A percentile compares a stretch with the other conserved stretches of the same genome.
These are phyloP conservation scores for Pseudoperonospora humuli DNA, from an alignment of 352 stramenopile species.

Conservation along the genomic window DNA sequence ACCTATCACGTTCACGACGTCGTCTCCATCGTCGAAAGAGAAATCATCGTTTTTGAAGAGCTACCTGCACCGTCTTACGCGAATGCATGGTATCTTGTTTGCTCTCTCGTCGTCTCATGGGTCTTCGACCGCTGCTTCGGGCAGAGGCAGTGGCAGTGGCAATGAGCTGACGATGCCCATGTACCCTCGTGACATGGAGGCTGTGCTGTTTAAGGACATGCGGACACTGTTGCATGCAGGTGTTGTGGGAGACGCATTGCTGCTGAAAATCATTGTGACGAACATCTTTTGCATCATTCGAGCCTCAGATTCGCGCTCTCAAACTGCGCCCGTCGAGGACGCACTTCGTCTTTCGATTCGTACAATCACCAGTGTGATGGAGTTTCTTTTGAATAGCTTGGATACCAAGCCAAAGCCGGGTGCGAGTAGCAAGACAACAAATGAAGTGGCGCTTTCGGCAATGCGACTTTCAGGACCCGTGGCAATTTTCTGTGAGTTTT, in stretches of 20 bases:
- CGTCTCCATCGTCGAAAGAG: constrained; percentile 49
- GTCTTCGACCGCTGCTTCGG: constrained; percentile 12
- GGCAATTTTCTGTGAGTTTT: constrained; percentile 59
- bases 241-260: constrained; percentile 58
- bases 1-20: constrained; percentile 29
- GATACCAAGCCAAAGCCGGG: constrained; percentile 13
- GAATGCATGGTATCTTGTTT: constrained; percentile 83
- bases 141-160: constrained; percentile 4
- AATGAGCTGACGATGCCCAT: constrained; percentile 7
- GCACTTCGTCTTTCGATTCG: constrained; percentile 47
- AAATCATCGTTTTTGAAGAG: constrained; percentile 83
- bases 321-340: constrained; percentile 25
- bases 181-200: constrained; percentile 69
- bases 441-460: constrained; percentile 15
- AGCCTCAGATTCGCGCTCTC: constrained; percentile 18
- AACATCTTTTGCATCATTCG: constrained; percentile 70
- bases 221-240: constrained; percentile 41
- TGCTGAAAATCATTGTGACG: constrained; percentile 74
- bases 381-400: constrained; percentile 38
- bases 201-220: constrained; percentile 54
- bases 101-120: constrained; percentile 30
- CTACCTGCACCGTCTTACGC: constrained; percentile 78
- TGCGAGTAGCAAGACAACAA: constrained; percentile 7
- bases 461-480: constrained; percentile 49
- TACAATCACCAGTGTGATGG: constrained; percentile 39